phyloP scores from a whole-genome alignment of 2,329 filamentous ascomycete species.

The Aspergillus viridinutans region DNA sequence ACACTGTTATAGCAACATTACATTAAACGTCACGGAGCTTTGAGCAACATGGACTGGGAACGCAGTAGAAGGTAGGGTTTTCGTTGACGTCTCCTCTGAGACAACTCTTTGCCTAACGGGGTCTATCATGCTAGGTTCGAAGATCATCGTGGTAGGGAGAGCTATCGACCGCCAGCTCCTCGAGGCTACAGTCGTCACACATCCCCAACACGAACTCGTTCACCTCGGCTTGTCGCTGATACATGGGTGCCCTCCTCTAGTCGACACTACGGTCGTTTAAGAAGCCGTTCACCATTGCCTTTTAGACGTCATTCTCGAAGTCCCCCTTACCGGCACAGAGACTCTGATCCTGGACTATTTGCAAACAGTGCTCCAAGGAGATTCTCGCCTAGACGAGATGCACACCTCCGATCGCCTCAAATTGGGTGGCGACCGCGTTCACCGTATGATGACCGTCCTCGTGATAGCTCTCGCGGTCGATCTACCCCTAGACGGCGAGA shows the following conservation, averaged over 20 bases:
- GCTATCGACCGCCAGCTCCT: slow-evolving; percentile 39
- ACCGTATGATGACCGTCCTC: slow-evolving; percentile 30
- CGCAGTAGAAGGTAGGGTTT: slow-evolving; percentile 40
- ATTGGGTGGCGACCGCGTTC: slow-evolving; percentile 38
- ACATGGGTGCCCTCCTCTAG: slow-evolving; percentile 39
- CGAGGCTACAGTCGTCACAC: slow-evolving; percentile 34
- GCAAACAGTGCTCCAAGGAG: slow-evolving; percentile 35
- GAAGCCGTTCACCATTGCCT: slow-evolving; percentile 40
- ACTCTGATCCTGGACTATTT: slow-evolving; percentile 28
- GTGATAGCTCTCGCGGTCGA: slow-evolving; percentile 28
- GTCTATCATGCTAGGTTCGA: slow-evolving; percentile 28
- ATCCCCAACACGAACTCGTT: slow-evolving; percentile 36
- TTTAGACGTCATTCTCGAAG: slow-evolving; percentile 42
- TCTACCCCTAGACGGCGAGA: slow-evolving; percentile 36
- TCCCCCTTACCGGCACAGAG: slow-evolving; percentile 36
- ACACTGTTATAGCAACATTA: background rate
- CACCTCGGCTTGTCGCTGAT: slow-evolving; percentile 36
- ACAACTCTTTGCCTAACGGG: slow-evolving; percentile 6
- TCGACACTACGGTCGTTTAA: slow-evolving; percentile 30
- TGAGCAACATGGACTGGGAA: slow-evolving; percentile 36
- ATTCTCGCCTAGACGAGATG: slow-evolving; percentile 39
- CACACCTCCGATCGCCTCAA: slow-evolving; percentile 35
- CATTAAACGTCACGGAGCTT: background rate
- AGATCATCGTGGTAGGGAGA: slow-evolving; percentile 41
- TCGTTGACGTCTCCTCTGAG: background rate